Base-by-base conservation (phyloP, 1,284 basidiomycete genomes). In the Cryptococcus sp. region DNA sequence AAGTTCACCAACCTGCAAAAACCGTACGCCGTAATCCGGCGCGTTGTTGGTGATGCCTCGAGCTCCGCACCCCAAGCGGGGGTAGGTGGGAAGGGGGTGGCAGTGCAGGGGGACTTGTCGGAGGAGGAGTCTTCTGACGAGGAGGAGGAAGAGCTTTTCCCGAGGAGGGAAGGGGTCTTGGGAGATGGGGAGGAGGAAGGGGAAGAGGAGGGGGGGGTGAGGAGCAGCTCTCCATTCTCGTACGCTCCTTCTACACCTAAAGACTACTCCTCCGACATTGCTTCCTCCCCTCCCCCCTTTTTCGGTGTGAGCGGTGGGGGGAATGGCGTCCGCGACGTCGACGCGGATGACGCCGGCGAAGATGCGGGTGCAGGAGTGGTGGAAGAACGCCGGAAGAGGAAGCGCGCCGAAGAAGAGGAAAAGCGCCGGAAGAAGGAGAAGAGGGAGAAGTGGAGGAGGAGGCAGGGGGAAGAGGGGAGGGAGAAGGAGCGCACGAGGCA, bases 1-100 rank as follows among this genome's bases (percentile, higher is more conserved):
- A 91, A 89, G 69, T 81, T 95, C 55, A 82, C 85, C 38, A 82
- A 79, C 43, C 80, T 96, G 11, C 75, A 85, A 0, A 91, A 88
- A 69, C 89, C 90, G 0, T 81, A 89, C 45, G 91, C 86, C 0
- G 82, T 92, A 9, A 77, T 78, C 35, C 67, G 74, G 4, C 59
- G 68, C 9, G 68, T 59, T 2, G 51, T 58, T n/a, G 57, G 51
- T 11, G 24, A 52, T 12, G 33, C 48, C 18, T n/a, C 52, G 15
- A 21, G 35, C 37, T 23, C 38, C 28, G 15, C 16, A 8, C 28
- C 28, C 5, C 28, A 43, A 28, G 37, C 11, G 16, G 21, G 48
- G 38, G 46, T 43, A 50, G 52, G 48, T 2, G 53, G 42, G 36
- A 37, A 56, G 2, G 60, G 50, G 1, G 55, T 56, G 37, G 59